Percentiles rank a stretch among this genome's conserved stretches.
phyloP scores from a whole-genome alignment of 768 basidiomycete species.

The Lactarius pseudohatsudake region DNA sequence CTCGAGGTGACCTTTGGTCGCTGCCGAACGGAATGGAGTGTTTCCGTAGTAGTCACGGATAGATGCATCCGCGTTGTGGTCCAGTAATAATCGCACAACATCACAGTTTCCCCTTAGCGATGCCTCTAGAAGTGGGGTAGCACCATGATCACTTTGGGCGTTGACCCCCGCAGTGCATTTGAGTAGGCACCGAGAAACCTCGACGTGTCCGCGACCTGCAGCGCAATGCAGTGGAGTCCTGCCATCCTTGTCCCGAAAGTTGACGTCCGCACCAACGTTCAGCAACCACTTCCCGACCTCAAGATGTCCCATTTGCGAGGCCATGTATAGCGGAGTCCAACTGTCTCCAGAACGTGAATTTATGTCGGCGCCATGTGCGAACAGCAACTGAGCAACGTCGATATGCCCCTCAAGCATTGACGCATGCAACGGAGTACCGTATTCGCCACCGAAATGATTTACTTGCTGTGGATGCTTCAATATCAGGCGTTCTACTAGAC shows the following conservation, averaged over 20 bases:
- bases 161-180: neutral
- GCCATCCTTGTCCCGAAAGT: neutral
- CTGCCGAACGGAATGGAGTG: neutral
- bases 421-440: neutral
- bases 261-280: neutral
- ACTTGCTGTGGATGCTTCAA: neutral
- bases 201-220: neutral
- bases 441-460: neutral
- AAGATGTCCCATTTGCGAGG: neutral
- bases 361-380: neutral
- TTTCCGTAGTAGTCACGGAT: no score
- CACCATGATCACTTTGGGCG: neutral
- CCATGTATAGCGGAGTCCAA: neutral
- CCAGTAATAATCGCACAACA: neutral
- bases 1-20: no score
- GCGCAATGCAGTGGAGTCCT: neutral
- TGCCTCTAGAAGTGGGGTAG: neutral
- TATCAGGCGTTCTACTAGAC: neutral
- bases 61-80: neutral
- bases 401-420: neutral
- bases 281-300: neutral
- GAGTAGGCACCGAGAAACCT: neutral
- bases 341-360: neutral
- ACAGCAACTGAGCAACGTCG: neutral
- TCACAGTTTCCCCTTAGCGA: accelerated